Base-by-base conservation (phyloP, 345 rosid genomes). In the Dovyalis caffra region DNA sequence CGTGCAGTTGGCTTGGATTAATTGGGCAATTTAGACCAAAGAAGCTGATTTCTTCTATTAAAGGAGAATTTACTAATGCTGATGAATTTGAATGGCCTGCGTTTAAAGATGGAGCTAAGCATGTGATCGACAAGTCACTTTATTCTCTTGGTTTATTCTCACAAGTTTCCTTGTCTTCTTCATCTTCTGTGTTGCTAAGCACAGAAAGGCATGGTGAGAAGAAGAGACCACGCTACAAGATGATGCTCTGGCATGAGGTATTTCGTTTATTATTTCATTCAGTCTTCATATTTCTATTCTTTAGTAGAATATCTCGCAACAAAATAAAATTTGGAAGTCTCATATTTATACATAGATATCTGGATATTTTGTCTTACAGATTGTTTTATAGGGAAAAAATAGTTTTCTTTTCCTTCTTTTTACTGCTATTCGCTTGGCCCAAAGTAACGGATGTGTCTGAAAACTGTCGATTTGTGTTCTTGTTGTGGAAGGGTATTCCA, bases 21-120 rank as follows among this genome's bases (percentile, higher is more conserved):
- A 80, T 92, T 74, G 97, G 93, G 65, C 94, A 89, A 77, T 84
- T 94, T 66, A 89, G 90, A 62, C 98, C 97, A 6, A 86, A 76
- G 89, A 94, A 89, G 78, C 81, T 94, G 66, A 80, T 92, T 28
- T 51, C 92, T 23, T 85, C 86, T 51, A 86, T 91, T 65, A 91
- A 78, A 86, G 63, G 73, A 28, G 94, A 92, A 45, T 62, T 89
- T 57, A 79, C 73, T 9, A 88, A 75, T 26, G 82, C 86, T 47
- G 89, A 85, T 61, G 92, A 85, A 21, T 80, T 87, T 85, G 87
- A 90, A 71, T 80, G 81, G 20, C 75, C 86, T 37, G 80, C 84
- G 37, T 73, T 90, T 23, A 87, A 75, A 38, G 86, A 87, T 23
- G 82, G 83, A 8, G 86, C 93, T 2, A 92, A 87, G 83, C 93